phyloP scores from a whole-genome alignment of 257 asterid genomes.

The Solanum medicagineum region DNA sequence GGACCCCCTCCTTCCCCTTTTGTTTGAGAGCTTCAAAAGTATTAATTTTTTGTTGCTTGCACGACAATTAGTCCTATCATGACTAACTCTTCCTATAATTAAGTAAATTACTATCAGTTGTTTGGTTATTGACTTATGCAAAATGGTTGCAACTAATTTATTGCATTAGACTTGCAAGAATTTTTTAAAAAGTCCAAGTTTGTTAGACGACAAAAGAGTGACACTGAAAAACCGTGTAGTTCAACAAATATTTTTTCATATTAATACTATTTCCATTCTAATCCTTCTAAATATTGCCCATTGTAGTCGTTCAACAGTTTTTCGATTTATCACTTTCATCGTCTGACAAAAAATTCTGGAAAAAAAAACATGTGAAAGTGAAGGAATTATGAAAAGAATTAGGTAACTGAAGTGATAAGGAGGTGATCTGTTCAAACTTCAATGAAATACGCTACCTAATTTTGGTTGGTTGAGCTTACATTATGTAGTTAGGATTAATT shows the following conservation, averaged over 20 bases:
- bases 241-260: conserved; percentile 12
- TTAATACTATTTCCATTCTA: neutral
- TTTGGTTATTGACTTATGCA: neutral
- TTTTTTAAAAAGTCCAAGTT: conserved; percentile 10
- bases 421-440: neutral
- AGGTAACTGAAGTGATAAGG: neutral
- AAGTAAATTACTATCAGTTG: neutral
- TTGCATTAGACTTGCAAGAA: conserved; percentile 12
- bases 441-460: neutral
- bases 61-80: neutral
- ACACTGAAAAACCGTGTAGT: conserved; percentile 19
- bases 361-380: neutral
- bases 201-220: conserved; percentile 30
- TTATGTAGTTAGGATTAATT: neutral
- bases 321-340: neutral
- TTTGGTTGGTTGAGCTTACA: neutral
- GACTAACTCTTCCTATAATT: neutral
- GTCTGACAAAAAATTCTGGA: too few relatives aligned
- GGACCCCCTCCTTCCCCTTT: neutral
- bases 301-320: conserved; percentile 4
- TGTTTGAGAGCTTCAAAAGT: neutral
- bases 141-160: conserved; percentile 45
- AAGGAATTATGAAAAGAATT: neutral
- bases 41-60: conserved; percentile 3
- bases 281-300: neutral